Percentiles rank a stretch among this genome's conserved stretches.
Evolutionary conservation across 2,329 filamentous ascomycete genomes (phyloP).

Genomic region (Immersiporthe knoxdaviesiana): DNA sequence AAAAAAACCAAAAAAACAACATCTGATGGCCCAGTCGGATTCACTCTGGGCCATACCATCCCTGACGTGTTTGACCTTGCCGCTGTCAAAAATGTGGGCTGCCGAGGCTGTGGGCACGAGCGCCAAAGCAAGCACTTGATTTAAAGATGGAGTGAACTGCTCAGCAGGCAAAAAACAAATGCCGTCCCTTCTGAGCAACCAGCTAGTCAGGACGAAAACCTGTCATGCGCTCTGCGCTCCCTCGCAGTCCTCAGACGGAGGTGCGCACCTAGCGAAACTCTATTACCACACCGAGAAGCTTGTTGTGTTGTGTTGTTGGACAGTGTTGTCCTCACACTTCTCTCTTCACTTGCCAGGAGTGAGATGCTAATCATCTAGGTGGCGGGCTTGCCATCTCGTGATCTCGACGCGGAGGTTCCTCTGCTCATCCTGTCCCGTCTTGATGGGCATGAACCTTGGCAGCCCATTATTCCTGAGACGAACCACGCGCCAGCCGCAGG

Average conservation of each 20-base stretch:
- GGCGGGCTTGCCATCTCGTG: no score
- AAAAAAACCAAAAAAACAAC: background rate
- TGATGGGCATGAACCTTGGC: no score
- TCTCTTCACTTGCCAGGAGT: no score
- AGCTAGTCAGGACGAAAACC: background rate
- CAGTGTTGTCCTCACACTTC: background rate
- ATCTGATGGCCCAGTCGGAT: slow-evolving; percentile 1
- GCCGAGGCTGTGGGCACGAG: background rate
- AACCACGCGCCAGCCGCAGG: background rate
- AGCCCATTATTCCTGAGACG: background rate
- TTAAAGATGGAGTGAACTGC: background rate
- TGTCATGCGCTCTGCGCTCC: background rate
- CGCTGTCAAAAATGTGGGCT: slow-evolving; percentile 15
- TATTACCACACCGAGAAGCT: background rate
- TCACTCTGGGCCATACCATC: background rate
- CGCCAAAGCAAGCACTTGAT: no score
- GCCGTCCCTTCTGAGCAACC: background rate
- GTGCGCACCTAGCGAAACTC: background rate
- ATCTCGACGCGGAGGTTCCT: background rate
- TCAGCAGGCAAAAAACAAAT: background rate
- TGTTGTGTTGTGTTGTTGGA: background rate
- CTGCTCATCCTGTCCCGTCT: background rate
- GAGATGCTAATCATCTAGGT: no score
- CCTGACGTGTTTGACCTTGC: slow-evolving; percentile 12
- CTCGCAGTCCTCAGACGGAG: background rate